Conservation (phyloP, 306 rosid genomes). For the Prunus fruticosa region DNA sequence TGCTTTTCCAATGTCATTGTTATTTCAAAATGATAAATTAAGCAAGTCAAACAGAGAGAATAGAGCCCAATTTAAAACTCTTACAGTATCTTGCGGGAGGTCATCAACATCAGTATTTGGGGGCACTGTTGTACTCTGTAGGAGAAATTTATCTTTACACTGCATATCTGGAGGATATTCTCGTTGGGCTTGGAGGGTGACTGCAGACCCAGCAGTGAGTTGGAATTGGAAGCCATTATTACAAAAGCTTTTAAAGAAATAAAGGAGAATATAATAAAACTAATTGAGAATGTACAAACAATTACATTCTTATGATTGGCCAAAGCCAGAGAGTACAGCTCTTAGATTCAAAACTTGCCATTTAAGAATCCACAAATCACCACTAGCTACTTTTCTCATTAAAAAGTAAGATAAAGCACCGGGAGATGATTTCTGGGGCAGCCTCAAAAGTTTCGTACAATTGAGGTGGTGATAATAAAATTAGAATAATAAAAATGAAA, state of each 20-base stretch:
- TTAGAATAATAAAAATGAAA: neutral
- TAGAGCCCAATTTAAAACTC: constrained; percentile 21
- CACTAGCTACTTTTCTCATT: neutral
- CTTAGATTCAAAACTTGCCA: neutral
- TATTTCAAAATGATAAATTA: constrained; percentile 3
- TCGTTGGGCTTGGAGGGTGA: constrained; percentile 89
- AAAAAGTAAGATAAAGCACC: neutral
- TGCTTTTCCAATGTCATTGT: constrained; percentile 8
- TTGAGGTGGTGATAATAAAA: neutral
- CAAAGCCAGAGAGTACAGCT: constrained; percentile 9
- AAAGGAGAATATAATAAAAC: constrained; percentile 14
- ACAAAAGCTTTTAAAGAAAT: neutral
- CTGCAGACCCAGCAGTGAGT: constrained; percentile 49
- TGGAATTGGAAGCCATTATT: constrained; percentile 14
- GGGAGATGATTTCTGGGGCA: neutral
- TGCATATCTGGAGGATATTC: constrained; percentile 87
- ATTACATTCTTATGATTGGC: constrained; percentile 9
- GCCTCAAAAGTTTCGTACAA: neutral
- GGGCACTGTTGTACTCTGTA: constrained; percentile 77
- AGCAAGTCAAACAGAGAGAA: constrained; percentile 16
- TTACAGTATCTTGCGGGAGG: constrained; percentile 75
- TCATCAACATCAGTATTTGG: constrained; percentile 73
- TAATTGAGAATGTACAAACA: constrained; percentile 9
- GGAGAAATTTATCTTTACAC: constrained; percentile 91
- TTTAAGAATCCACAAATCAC: neutral